These are phyloP conservation scores for Penicillium soppii DNA, from an alignment of 495 filamentous ascomycete species.

Conservation along the genomic window DNA sequence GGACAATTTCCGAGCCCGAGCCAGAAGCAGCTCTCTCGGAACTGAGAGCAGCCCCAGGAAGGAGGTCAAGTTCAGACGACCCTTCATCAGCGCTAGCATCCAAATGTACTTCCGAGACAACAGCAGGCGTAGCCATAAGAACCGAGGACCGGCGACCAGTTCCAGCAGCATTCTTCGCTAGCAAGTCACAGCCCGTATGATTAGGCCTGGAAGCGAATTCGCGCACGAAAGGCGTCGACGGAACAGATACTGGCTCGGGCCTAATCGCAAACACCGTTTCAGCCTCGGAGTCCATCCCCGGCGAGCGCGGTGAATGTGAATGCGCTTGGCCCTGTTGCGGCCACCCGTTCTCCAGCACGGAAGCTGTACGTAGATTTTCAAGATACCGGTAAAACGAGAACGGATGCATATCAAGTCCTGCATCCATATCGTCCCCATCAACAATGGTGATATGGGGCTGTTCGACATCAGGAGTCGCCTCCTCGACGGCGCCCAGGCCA, in stretches of 20 bases:
- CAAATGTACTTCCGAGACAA: conserved; percentile 42
- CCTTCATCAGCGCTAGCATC: conserved; percentile 34
- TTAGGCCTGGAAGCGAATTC: conserved; percentile 36
- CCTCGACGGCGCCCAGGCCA: conserved; percentile 41
- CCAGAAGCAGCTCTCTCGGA: neutral
- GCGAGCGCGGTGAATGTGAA: conserved; percentile 12
- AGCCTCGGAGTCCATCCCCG: neutral
- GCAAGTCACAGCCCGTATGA: conserved; percentile 27
- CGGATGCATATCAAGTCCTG: conserved; percentile 25
- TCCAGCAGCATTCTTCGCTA: conserved; percentile 19
- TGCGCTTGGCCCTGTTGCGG: conserved; percentile 5
- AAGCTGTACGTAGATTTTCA: conserved; percentile 26
- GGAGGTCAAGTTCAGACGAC: neutral
- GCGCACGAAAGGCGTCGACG: conserved; percentile 20
- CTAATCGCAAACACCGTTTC: neutral
- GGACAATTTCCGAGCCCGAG: conserved; percentile 24
- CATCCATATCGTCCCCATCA: conserved; percentile 35
- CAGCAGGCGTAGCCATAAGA: conserved; percentile 34
- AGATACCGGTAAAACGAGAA: conserved; percentile 37
- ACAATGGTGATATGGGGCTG: conserved; percentile 33
- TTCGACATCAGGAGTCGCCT: conserved; percentile 38
- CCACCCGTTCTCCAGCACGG: conserved; percentile 11
- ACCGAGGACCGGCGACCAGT: too few species aligned
- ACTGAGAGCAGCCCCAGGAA: neutral
- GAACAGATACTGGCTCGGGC: neutral